Evolutionary conservation across 805 yeast species (phyloP), one percentile per base, ranked within the genome.

Genomic region (Ogataea trehaloabstinens): DNA sequence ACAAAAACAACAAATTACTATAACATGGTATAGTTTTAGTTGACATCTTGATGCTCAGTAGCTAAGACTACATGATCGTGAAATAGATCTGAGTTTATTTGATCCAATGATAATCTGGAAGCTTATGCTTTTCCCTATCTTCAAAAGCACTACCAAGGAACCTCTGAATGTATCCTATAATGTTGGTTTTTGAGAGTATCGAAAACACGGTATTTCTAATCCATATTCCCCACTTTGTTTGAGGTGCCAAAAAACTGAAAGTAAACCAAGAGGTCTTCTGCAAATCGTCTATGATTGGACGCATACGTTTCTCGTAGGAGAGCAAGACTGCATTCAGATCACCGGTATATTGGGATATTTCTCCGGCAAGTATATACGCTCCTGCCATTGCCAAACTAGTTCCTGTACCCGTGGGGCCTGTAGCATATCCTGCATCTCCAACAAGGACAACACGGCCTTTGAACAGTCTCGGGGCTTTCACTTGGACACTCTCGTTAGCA

Each of bases 301-400:
- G 8, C 31, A 28, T 28, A 11, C 10, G 16, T 15, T 28, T 17
- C 31, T 28, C 16, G 16, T 28, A 28, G 8, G 31, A 11, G 10
- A 11, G 8, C 16, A 28, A 17, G 17, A 17, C 31, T 8, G 31
- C 31, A 8, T 15, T 15, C 17, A 28, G 17, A 15, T 28, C 16
- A 11, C 31, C 16, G 17, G 10, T 11, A 15, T 28, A 8, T 17
- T 15, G 16, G 16, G 17, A 11, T 15, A 28, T 15, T 10, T 28
- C 31, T 28, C 31, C 31, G 10, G 31, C 31, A 8, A 28, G 16
- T 8, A 28, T 15, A 13, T 28, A 28, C 16, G 31, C 31, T 10
- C 31, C 31, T 11, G 31, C 31, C 10, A 28, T 28, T 15, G 31
- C 31, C 12, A 28, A 17, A 28, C 31, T 15, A 8, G 31, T 28